Base-by-base conservation (phyloP, 2,329 filamentous ascomycete species). In the Fusarium gaditjirri region DNA sequence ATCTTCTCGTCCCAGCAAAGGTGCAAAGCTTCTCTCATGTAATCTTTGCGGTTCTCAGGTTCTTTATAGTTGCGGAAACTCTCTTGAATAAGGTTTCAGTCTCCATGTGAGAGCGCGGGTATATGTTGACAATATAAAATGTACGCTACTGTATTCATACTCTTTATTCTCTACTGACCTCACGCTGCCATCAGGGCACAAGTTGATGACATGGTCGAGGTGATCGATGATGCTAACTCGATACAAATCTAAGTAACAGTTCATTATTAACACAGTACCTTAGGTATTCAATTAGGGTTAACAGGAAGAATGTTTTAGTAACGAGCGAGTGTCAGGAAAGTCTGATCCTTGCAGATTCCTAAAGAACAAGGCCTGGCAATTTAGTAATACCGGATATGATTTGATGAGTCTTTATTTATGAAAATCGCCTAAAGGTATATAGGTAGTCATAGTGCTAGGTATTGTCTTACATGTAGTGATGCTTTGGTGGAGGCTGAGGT, bases 61-160 rank as follows among this genome's bases (percentile, higher is more conserved):
- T 27, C 12, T 7, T 33, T 1, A 0, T 13, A 49, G 27, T 23
- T 4, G 1, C 27, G 5, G 9, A 31, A 16, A 17, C 3, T 12
- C 10, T 33, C 10, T 4, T 23, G 11, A 17, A 7, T 8, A 13
- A 38, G 19, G 5, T 27, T 16, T 8, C 14, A 21, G n/a, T 5
- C 5, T 19, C 5, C 12, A 52, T 21, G 5, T 21, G 9, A 52
- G 31, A 52, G 23, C 2, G 17, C 5, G 12, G 9, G 19, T 12
- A 17, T 16, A 12, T 25, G 10, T 27, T 52, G 23, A 21, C 17
- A 36, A 52, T 2, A 36, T 38, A 16, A 39, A 21, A 16, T n/a
- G 8, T 3, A 12, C 23, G 14, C 6, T 35, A n/a, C n/a, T 52
- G 13, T 21, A 8, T 29, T 29, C 9, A 27, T 4, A 12, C n/a